These are phyloP conservation scores for Trichoderma koningii DNA, from an alignment of 2,329 filamentous ascomycete genomes.

Conservation along the genomic window DNA sequence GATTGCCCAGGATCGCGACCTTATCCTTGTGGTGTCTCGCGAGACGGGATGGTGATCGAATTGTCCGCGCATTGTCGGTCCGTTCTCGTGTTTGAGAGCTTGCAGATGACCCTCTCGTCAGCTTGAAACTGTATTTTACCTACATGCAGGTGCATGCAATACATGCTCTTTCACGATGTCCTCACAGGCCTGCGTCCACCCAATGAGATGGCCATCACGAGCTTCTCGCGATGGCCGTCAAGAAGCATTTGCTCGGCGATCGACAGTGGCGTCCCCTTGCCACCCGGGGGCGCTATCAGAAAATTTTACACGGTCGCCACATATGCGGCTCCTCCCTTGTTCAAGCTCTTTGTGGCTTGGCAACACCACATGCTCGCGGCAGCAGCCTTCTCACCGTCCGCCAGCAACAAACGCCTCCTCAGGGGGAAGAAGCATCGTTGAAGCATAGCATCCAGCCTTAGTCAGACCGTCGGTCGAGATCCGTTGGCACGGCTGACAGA, in stretches of 20 bases:
- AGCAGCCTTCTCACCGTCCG: too few species aligned
- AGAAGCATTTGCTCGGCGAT: neutral
- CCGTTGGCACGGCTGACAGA: too few species aligned
- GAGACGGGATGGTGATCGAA: neutral
- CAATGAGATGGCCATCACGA: neutral
- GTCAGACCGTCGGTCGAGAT: too few species aligned
- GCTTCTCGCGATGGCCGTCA: neutral
- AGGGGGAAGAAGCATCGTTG: too few species aligned
- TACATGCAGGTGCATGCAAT: too few species aligned
- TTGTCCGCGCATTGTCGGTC: neutral
- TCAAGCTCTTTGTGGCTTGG: neutral
- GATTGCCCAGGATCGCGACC: neutral
- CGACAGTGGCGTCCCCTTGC: constrained; percentile 19
- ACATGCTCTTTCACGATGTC: too few species aligned
- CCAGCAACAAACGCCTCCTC: too few species aligned
- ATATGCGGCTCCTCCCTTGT: neutral
- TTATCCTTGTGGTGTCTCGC: neutral
- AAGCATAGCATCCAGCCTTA: too few species aligned
- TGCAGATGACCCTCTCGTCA: too few species aligned
- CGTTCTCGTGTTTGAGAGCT: too few species aligned
- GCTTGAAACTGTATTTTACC: too few species aligned
- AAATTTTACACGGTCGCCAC: constrained; percentile 14
- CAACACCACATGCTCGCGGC: neutral
- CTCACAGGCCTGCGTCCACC: neutral
- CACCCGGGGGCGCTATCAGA: neutral